Evolutionary conservation across 2,329 filamentous ascomycete species (phyloP).

Genomic region (Xylaria sp.): DNA sequence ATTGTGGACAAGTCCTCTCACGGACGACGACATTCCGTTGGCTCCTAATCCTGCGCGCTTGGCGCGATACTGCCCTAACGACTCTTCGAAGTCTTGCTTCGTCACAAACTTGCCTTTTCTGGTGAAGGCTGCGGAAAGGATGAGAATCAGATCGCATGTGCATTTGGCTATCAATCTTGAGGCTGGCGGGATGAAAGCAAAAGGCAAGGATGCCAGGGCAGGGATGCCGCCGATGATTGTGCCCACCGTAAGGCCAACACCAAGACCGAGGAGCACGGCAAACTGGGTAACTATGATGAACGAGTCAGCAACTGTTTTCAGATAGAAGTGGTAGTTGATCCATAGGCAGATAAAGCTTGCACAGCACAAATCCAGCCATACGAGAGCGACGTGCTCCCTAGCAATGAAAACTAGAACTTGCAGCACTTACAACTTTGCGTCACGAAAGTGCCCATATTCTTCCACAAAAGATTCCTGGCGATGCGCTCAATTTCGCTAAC

Average conservation of each 20-base stretch:
- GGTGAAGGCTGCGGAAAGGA: conserved; percentile 37
- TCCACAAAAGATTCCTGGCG: conserved; percentile 39
- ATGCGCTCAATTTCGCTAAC: conserved; percentile 39
- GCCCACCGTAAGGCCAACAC: conserved; percentile 37
- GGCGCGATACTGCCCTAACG: conserved; percentile 33
- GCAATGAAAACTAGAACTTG: no score
- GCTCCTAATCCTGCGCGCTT: conserved; percentile 30
- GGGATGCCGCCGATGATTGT: conserved; percentile 43
- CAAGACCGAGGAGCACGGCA: conserved; percentile 33
- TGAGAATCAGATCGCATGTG: conserved; percentile 40
- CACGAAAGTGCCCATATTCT: conserved; percentile 41
- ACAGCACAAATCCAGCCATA: not conserved
- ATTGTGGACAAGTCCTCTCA: conserved; percentile 31
- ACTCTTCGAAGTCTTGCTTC: conserved; percentile 38
- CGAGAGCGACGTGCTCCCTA: not conserved
- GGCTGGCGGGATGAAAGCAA: conserved; percentile 38
- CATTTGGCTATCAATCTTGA: conserved; percentile 39
- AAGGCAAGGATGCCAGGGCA: conserved; percentile 36
- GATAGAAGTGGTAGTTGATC: not conserved
- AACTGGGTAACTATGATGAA: conserved; percentile 29
- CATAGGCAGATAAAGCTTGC: not conserved
- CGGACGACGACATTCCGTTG: conserved; percentile 29
- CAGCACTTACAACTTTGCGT: conserved; percentile 36
- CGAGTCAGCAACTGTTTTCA: conserved; percentile 11
- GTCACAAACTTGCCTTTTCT: conserved; percentile 39